Base-by-base conservation (phyloP, 148 eudicot species). In the Camellia lanceoleosa region DNA sequence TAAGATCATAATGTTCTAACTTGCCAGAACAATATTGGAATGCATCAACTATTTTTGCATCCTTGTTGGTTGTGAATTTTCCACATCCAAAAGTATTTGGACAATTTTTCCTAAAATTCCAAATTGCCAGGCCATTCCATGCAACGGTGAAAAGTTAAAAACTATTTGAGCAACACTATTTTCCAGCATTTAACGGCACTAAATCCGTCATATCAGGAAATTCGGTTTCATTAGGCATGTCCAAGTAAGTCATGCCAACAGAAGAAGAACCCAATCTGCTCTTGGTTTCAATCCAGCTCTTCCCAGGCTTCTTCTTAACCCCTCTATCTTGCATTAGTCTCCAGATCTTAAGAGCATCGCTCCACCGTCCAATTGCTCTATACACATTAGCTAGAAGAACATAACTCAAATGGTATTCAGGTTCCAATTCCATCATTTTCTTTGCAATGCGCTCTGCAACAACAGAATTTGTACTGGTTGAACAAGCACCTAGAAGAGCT, bases 361-460 rank as follows among this genome's bases (percentile, higher is more conserved):
- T 74, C 93, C 94, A 94, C 70, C 97, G 87, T 43, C 97, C 97
- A 74, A 77, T 79, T 3, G 87, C 88, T 82, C 91, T 90, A 80
- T 92, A 94, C 30, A 87, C 87, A 74, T 89, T 94, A 67, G 91
- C 89, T 15, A 94, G 89, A 75, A 91, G 97, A 49, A 94, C 91
- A 79, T 92, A 92, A 80, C 98, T 94, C 78, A 92, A 73, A 82
- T 94, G 97, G 83, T 91, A 88, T 7, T 75, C 81, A 30, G 97
- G 98, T 68, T 86, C 92, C 66, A 83, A 42, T 79, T 87, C 87
- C 80, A 94, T 91, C 93, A 92, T 90, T 80, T 82, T 92, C 82
- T 74, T 82, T 2, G 97, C 97, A 78, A 94, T 81, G 42, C 93
- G 90, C 82, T 92, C 95, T 43, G 91, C 98, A n/a, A 87, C 94